Evolutionary conservation across 805 yeast genomes (phyloP).

Genomic region (Torulaspora indica): DNA sequence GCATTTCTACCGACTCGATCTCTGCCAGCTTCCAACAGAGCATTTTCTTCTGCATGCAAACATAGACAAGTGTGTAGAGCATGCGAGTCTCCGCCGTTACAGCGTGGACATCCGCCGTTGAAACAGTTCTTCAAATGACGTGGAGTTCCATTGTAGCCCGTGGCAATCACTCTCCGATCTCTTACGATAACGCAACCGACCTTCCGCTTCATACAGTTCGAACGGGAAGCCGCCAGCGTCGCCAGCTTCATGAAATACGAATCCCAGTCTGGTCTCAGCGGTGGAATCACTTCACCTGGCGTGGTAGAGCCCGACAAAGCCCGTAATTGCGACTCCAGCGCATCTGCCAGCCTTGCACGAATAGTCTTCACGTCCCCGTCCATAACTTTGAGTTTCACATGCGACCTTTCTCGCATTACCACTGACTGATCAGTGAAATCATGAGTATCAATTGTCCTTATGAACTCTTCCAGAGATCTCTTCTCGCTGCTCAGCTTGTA

Average conservation of each 20-base stretch:
- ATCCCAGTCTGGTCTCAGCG: slow-evolving; percentile 85
- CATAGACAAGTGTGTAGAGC: slow-evolving; percentile 82
- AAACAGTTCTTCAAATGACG: slow-evolving; percentile 82
- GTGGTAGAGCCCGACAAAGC: slow-evolving; percentile 16
- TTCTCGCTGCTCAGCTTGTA: slow-evolving; percentile 19
- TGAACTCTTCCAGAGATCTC: slow-evolving; percentile 32
- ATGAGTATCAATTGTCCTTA: slow-evolving; percentile 31
- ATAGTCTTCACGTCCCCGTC: slow-evolving; percentile 5
- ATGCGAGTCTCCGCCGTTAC: slow-evolving; percentile 70
- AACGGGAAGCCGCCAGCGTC: slow-evolving; percentile 83
- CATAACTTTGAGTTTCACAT: slow-evolving; percentile 23
- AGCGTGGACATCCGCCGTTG: slow-evolving; percentile 91
- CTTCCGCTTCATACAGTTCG: slow-evolving; percentile 94
- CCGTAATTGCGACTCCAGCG: slow-evolving; percentile 14
- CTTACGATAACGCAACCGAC: slow-evolving; percentile 95
- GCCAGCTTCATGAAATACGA: slow-evolving; percentile 92
- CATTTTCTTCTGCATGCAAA: slow-evolving; percentile 96
- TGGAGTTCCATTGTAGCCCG: slow-evolving; percentile 98
- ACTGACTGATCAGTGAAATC: slow-evolving; percentile 21
- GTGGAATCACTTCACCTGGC: slow-evolving; percentile 25
- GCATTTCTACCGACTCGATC: slow-evolving; percentile 65
- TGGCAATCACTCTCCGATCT: slow-evolving; percentile 81
- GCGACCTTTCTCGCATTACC: slow-evolving; percentile 24
- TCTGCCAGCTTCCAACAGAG: slow-evolving; percentile 88
- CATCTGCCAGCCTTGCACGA: slow-evolving; percentile 10